A percentile compares a stretch with the other conserved stretches of the same genome.
Conservation (phyloP, 2,329 filamentous ascomycete species). For the Acrocalymma vagum region DNA sequence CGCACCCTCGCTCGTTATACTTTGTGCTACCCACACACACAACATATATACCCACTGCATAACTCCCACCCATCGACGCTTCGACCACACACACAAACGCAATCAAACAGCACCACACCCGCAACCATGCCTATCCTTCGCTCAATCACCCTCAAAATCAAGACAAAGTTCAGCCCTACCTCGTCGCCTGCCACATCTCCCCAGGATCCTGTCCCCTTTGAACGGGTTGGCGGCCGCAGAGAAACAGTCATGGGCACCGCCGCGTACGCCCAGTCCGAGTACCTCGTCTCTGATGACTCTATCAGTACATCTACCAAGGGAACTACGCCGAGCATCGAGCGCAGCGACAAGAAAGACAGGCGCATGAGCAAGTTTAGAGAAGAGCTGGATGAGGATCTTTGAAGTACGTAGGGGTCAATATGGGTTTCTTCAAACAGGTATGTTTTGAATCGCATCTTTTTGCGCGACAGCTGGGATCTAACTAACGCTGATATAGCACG, state of each 20-base stretch:
- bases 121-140: slow-evolving; percentile 40
- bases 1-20: no score
- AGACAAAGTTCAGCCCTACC: slow-evolving; percentile 34
- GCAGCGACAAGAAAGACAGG: slow-evolving; percentile 26
- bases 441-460: no score
- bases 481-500: no score
- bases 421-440: no score
- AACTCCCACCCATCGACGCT: slow-evolving; percentile 2
- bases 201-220: slow-evolving; percentile 31
- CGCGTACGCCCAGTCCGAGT: slow-evolving; percentile 23
- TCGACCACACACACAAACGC: neutral
- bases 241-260: slow-evolving; percentile 23
- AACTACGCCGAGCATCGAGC: slow-evolving; percentile 22
- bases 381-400: slow-evolving; percentile 32
- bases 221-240: slow-evolving; percentile 31
- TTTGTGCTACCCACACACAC: neutral
- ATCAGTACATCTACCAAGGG: slow-evolving; percentile 17
- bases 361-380: slow-evolving; percentile 42
- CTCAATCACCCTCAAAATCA: slow-evolving; percentile 39
- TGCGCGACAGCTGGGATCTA: no score
- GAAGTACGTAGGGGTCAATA: no score
- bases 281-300: slow-evolving; percentile 26
- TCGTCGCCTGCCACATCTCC: slow-evolving; percentile 32
- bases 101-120: neutral
- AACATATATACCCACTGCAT: slow-evolving; percentile 1